These are phyloP conservation scores for Cairneyella variabilis DNA, from an alignment of 495 filamentous ascomycete genomes.

Conservation along the genomic window DNA sequence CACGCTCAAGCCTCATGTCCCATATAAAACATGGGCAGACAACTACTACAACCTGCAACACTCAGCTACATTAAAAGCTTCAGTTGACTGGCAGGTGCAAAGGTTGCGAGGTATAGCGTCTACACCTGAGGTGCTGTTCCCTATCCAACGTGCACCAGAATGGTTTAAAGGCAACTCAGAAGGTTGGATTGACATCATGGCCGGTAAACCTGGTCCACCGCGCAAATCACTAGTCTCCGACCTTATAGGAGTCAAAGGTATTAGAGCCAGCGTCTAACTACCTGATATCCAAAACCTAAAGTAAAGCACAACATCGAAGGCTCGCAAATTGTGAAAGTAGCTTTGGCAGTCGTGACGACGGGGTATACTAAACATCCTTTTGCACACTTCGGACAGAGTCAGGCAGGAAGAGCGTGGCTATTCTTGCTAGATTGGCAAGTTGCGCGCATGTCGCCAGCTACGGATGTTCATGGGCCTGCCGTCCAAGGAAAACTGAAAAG, in stretches of 20 bases:
- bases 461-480: neutral
- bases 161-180: neutral
- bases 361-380: neutral
- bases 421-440: neutral
- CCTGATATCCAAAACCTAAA: neutral
- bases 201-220: neutral
- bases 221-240: neutral
- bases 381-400: neutral
- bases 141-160: neutral
- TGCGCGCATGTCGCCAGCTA: neutral
- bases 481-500: neutral
- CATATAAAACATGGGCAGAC: neutral
- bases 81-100: neutral
- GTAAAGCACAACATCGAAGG: neutral
- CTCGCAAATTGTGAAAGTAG: neutral
- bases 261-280: neutral
- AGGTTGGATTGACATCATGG: constrained; percentile 3
- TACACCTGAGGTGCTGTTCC: neutral
- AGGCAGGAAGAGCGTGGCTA: neutral
- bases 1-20: neutral
- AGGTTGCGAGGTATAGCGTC: neutral
- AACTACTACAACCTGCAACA: neutral
- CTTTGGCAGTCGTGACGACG: neutral
- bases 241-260: neutral
- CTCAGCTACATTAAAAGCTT: neutral